Conservation (phyloP, 2,329 filamentous ascomycete species). For the Xylariaceae sp. region DNA sequence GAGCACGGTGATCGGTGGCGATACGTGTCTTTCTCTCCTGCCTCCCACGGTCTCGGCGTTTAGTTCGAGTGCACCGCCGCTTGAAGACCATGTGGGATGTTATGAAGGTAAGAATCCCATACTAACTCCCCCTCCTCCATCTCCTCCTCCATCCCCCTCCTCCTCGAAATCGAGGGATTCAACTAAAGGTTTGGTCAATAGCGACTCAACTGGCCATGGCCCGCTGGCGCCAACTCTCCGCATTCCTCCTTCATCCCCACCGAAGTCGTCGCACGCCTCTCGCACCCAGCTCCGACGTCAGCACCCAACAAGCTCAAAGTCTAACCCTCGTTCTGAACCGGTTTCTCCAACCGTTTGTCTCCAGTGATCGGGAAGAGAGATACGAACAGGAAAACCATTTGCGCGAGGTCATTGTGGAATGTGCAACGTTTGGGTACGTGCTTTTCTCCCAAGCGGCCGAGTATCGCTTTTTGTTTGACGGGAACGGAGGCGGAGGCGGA, state of each 20-base stretch:
- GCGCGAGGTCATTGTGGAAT: slow-evolving; percentile 37
- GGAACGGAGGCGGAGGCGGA: background rate
- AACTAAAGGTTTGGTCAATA: slow-evolving; percentile 10
- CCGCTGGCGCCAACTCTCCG: slow-evolving; percentile 39
- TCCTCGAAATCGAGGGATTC: background rate
- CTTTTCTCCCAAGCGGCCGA: slow-evolving; percentile 40
- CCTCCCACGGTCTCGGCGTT: slow-evolving; percentile 28
- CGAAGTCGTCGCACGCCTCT: slow-evolving; percentile 35
- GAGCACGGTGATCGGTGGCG: slow-evolving; percentile 30
- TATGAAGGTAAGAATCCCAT: slow-evolving; percentile 27
- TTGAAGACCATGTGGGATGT: slow-evolving; percentile 24
- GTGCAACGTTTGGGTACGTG: slow-evolving; percentile 37
- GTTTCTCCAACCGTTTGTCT: slow-evolving; percentile 34
- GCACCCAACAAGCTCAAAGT: slow-evolving; percentile 29
- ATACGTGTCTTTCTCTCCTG: slow-evolving; percentile 33
- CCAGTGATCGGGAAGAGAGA: slow-evolving; percentile 22
- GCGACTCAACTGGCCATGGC: slow-evolving; percentile 33
- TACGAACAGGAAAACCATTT: slow-evolving; percentile 36
- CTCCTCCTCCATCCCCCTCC: too few species aligned
- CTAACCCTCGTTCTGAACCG: slow-evolving; percentile 32
- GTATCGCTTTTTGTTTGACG: slow-evolving; percentile 30
- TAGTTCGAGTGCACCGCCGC: slow-evolving; percentile 30
- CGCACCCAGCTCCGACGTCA: slow-evolving; percentile 25
- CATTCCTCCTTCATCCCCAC: slow-evolving; percentile 37
- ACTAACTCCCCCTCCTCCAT: too few species aligned